These are phyloP conservation scores for Boletus huronensis DNA, from an alignment of 768 basidiomycete species.

Conservation along the genomic window DNA sequence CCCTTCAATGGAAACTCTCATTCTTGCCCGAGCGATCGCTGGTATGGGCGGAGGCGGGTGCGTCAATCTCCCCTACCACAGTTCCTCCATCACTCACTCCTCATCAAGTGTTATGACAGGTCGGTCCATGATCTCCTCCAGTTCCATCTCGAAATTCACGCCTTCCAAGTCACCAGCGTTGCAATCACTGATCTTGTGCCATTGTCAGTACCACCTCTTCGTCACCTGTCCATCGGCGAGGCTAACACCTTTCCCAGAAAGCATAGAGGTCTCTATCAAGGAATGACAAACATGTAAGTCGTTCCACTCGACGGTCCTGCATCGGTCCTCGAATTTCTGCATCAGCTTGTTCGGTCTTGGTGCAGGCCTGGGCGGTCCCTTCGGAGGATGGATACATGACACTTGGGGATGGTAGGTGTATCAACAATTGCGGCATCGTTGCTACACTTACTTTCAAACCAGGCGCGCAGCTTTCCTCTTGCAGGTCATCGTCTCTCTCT, in stretches of 20 bases:
- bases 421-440: not conserved
- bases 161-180: slow-evolving; percentile 67
- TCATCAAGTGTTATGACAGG: slow-evolving; percentile 77
- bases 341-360: slow-evolving; percentile 80
- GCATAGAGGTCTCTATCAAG: slow-evolving; percentile 88
- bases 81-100: slow-evolving; percentile 8
- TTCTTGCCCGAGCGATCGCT: slow-evolving; percentile 78
- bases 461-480: slow-evolving; percentile 87
- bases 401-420: slow-evolving; percentile 72
- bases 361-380: slow-evolving; percentile 72
- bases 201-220: slow-evolving; percentile 48
- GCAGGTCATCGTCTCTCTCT: slow-evolving; percentile 50
- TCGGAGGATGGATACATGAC: slow-evolving; percentile 86
- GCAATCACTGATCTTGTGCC: slow-evolving; percentile 88
- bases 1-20: slow-evolving; percentile 78
- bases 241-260: slow-evolving; percentile 45
- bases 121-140: slow-evolving; percentile 26
- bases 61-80: slow-evolving; percentile 21
- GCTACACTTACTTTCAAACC: slow-evolving; percentile 14
- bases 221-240: not conserved
- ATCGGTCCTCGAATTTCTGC: slow-evolving; percentile 9
- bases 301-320: not conserved
- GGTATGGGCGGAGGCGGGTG: slow-evolving; percentile 93
- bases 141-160: slow-evolving; percentile 15
- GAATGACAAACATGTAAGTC: slow-evolving; percentile 80